Base-by-base conservation (phyloP, 305 asterid genomes). In the Andrographis paniculata region DNA sequence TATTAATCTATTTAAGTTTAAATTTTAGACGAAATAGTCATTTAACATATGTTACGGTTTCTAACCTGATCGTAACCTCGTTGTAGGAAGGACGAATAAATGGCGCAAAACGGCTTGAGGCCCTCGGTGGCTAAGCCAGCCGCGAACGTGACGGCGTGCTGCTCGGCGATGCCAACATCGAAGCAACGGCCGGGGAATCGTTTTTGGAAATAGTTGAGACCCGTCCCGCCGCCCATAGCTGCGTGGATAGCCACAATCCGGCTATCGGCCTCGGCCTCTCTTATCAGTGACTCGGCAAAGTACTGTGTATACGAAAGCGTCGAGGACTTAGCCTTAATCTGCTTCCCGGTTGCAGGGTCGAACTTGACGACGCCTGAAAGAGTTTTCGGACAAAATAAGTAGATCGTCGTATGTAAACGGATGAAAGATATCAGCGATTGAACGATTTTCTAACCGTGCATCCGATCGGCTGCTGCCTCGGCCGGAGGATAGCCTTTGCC, bases 141-240 rank as follows among this genome's bases (percentile, higher is more conserved):
- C 37, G 94, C 87, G 48, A 83, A 83, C 0, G 94, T 83, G 19
- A 83, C 82, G 6, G 82, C 94, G 19, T 83, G 94, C 52, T 83
- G 94, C 47, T 83, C 94, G 4, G 94, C 94, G 21, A 83, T 83
- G 31, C 94, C 94, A 0, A 79, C 91, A 24, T 83, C 94, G 36
- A 83, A 83, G 53, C 91, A 79, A 16, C 92, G 84, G 0, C 75
- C 69, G 0, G 94, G 87, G 44, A 72, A 79, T 10, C 30, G 70
- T 42, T 83, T 83, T 46, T 83, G 92, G 63, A 83, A 83, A 50
- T 74, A 74, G 46, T 79, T 83, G 12, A 83, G 68, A 60, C 94
- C 94, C 4, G 94, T 83, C 37, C 94, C 94, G 53, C 94, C 94
- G 3, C 94, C 94, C 94, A 83, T 83, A 58, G 94, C 92, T 12